Evolutionary conservation across 2,329 filamentous ascomycete species (phyloP).

Genomic region (Ophiostoma perfectum): DNA sequence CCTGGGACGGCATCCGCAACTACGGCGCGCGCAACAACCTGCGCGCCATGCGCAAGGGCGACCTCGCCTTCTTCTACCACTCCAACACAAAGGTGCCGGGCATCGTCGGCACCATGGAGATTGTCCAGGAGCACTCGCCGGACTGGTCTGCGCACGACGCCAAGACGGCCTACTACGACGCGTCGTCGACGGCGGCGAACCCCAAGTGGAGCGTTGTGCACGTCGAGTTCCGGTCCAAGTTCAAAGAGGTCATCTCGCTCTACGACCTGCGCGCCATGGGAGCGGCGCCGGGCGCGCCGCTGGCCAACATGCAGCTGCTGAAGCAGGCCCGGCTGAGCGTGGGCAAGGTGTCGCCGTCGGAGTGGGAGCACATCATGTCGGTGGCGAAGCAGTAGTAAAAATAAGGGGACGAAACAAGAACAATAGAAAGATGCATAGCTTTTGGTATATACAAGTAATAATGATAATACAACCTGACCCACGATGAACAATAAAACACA

Average conservation of each 20-base stretch:
- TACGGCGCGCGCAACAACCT: slow-evolving; percentile 78
- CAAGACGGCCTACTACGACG: slow-evolving; percentile 75
- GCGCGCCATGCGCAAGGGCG: slow-evolving; percentile 82
- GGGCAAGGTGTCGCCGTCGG: slow-evolving; percentile 55
- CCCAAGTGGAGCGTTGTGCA: slow-evolving; percentile 87
- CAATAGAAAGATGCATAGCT: slow-evolving; percentile 4
- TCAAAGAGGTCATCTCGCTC: slow-evolving; percentile 63
- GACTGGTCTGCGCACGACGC: slow-evolving; percentile 71
- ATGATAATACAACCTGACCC: neutral
- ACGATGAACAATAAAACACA: neutral
- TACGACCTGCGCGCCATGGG: slow-evolving; percentile 64
- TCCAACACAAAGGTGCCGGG: slow-evolving; percentile 87
- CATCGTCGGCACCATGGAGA: slow-evolving; percentile 82
- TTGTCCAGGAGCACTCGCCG: slow-evolving; percentile 75
- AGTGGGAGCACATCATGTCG: slow-evolving; percentile 60
- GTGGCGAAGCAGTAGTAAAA: slow-evolving; percentile 38
- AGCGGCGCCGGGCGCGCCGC: slow-evolving; percentile 41
- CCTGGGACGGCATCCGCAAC: slow-evolving; percentile 70
- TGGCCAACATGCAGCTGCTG: slow-evolving; percentile 76
- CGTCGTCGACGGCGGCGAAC: slow-evolving; percentile 61
- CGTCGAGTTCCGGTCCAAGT: slow-evolving; percentile 80
- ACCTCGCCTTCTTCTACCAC: slow-evolving; percentile 95
- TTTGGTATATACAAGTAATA: slow-evolving; percentile 13
- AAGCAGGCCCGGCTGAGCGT: slow-evolving; percentile 81
- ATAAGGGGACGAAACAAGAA: no score